These are phyloP conservation scores for Ogataea nonfermentans DNA, from an alignment of 805 yeast species.

Conservation along the genomic window DNA sequence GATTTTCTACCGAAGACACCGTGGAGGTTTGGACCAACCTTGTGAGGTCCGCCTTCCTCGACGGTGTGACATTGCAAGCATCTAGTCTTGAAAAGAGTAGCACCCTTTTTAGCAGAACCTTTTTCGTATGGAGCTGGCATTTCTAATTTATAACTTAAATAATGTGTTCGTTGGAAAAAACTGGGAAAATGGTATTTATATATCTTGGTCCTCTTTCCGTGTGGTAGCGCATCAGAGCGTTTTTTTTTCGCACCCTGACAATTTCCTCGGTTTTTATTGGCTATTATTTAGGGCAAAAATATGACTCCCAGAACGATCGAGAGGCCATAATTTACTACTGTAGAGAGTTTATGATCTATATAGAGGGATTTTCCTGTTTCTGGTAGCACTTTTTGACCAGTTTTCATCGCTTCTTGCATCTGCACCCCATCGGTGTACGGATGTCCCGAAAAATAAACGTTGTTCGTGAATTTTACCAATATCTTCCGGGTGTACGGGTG, in stretches of 20 bases:
- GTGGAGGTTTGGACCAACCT: slow-evolving; percentile 98
- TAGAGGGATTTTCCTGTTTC: too few relatives aligned
- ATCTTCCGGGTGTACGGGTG: slow-evolving; percentile 8
- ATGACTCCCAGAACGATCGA: neutral
- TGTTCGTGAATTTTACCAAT: neutral
- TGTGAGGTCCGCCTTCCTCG: slow-evolving; percentile 94
- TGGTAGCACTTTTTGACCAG: neutral
- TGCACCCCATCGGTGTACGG: slow-evolving; percentile 8
- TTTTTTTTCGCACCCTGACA: slow-evolving; percentile 16
- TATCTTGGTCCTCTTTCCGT: slow-evolving; percentile 8
- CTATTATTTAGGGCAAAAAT: neutral
- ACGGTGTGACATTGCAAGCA: slow-evolving; percentile 98
- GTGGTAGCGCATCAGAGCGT: slow-evolving; percentile 3
- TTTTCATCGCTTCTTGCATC: neutral
- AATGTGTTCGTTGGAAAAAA: slow-evolving; percentile 7
- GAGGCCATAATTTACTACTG: too few relatives aligned
- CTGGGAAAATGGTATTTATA: slow-evolving; percentile 6
- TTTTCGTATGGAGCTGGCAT: slow-evolving; percentile 45
- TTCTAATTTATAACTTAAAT: slow-evolving; percentile 11
- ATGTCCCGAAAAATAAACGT: slow-evolving; percentile 3
- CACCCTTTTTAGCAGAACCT: slow-evolving; percentile 89
- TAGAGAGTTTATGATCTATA: too few relatives aligned
- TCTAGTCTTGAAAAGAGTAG: slow-evolving; percentile 97
- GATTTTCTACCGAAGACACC: slow-evolving; percentile 92
- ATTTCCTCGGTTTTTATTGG: slow-evolving; percentile 15